Conservation (phyloP, 495 filamentous ascomycete genomes). For the Aspergillus bridgeri region DNA sequence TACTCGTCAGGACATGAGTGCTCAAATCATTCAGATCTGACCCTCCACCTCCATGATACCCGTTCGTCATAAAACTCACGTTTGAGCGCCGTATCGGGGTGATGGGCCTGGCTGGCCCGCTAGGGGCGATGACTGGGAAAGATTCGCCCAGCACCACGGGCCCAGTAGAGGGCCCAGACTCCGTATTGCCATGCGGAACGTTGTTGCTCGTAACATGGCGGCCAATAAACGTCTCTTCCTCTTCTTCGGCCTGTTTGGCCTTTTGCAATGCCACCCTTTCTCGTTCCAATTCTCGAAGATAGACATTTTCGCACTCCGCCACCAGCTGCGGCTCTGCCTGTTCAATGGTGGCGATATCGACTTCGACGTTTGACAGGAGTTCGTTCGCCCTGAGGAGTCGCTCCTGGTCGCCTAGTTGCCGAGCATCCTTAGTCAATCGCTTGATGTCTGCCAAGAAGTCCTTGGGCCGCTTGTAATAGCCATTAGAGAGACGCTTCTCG, state of each 20-base stretch:
- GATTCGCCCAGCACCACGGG: slow-evolving; percentile 60
- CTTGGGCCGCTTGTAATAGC: slow-evolving; percentile 83
- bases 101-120: slow-evolving; percentile 40
- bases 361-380: slow-evolving; percentile 84
- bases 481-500: slow-evolving; percentile 90
- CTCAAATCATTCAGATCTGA: slow-evolving; percentile 45
- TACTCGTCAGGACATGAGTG: slow-evolving; percentile 51
- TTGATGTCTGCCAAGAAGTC: slow-evolving; percentile 87
- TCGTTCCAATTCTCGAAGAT: slow-evolving; percentile 68
- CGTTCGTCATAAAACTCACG: slow-evolving; percentile 52
- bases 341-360: slow-evolving; percentile 74
- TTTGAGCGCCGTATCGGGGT: slow-evolving; percentile 48
- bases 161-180: slow-evolving; percentile 48
- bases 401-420: slow-evolving; percentile 69
- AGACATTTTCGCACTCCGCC: slow-evolving; percentile 68
- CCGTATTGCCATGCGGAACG: slow-evolving; percentile 43
- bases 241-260: slow-evolving; percentile 50
- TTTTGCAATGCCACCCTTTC: slow-evolving; percentile 63
- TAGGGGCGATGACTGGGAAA: slow-evolving; percentile 42
- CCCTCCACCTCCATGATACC: slow-evolving; percentile 42
- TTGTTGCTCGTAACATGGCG: slow-evolving; percentile 28
- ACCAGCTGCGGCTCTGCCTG: slow-evolving; percentile 59
- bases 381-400: slow-evolving; percentile 82
- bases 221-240: slow-evolving; percentile 26
- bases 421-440: slow-evolving; percentile 77